These are phyloP conservation scores for Emergomyces orientalis DNA, from an alignment of 2,329 filamentous ascomycete genomes.

Conservation along the genomic window DNA sequence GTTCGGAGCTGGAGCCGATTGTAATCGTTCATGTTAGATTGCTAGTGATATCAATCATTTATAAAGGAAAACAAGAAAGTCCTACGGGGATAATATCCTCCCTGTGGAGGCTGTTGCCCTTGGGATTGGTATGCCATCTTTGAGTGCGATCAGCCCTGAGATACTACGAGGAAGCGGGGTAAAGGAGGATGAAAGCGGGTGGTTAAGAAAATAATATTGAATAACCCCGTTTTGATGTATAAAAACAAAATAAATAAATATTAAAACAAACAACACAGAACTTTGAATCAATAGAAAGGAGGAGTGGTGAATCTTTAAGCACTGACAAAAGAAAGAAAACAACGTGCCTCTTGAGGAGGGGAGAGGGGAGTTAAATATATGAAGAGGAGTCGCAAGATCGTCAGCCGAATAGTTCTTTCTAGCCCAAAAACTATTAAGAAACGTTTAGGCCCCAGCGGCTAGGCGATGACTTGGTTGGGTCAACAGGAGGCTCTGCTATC, in stretches of 20 bases:
- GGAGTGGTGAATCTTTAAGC: not conserved
- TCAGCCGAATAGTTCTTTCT: not conserved
- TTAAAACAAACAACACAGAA: not conserved
- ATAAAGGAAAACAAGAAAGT: not conserved
- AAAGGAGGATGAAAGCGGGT: not conserved
- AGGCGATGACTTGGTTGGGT: not conserved
- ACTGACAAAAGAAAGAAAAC: not conserved
- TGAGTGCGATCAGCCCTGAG: not conserved
- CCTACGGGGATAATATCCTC: conserved; percentile 23
- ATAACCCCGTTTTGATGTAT: not conserved
- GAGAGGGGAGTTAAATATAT: not conserved
- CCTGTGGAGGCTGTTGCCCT: conserved; percentile 12
- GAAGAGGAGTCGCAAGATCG: not conserved
- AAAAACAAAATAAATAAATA: not conserved
- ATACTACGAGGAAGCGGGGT: conserved; percentile 1
- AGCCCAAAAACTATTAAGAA: not conserved
- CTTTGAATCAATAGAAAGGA: not conserved
- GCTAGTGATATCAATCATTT: not conserved
- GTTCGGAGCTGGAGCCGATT: not conserved
- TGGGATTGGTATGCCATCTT: conserved; percentile 3
- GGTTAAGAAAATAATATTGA: not conserved
- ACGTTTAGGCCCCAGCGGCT: conserved; percentile 2
- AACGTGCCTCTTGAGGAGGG: not conserved
- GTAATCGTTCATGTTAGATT: not conserved
- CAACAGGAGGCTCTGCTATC: not conserved